Base-by-base conservation (phyloP, 1,284 basidiomycete species). In the Pisolithus thermaeus region DNA sequence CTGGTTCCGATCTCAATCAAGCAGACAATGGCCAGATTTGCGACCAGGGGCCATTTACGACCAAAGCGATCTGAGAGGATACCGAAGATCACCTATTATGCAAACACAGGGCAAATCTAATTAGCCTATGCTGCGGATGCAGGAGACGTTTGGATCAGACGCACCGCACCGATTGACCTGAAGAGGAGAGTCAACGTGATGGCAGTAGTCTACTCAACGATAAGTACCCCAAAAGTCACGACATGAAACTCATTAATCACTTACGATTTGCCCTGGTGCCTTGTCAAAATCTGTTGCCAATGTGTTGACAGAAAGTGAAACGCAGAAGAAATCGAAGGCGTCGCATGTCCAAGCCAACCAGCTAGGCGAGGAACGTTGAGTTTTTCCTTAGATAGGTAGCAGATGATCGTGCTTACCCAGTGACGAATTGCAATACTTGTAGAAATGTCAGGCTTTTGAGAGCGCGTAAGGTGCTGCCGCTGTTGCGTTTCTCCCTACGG, bases 151-250 rank as follows among this genome's bases (percentile, higher is more conserved):
- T 49, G 7, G 40, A 12, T 28, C 14, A 35, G 42, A 59, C 75
- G 69, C 52, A 86, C 80, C 28, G 94, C 94, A 22, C 95, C 96
- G 30, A 82, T 70, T 1, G 90, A 88, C 49, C 96, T 84, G 75
- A 97, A 92, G 30, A 98, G 81, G 1, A 97, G 77, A 0, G 95
- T 97, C 46, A 98, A 78, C 3, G 95, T 98, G 65, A 99, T 94
- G 4, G 92, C 81, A 28, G 83, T 83, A 46, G 89, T 87, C 84
- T 88, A 58, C 30, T 22, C n/a, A 32, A 20, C 18, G 41, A 27
- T 16, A n/a, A 45, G 48, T 14, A 27, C 25, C 16, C 23, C 43
- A 41, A 22, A 3, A 32, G n/a, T 35, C 5, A 39, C 32, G 43
- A 43, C 46, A 47, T 28, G 47, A 40, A 46, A 45, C 30, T 2